A percentile compares a stretch with the other conserved stretches of the same genome.
These are phyloP conservation scores for Suillus weaverae DNA, from an alignment of 768 basidiomycete species.

Conservation along the genomic window DNA sequence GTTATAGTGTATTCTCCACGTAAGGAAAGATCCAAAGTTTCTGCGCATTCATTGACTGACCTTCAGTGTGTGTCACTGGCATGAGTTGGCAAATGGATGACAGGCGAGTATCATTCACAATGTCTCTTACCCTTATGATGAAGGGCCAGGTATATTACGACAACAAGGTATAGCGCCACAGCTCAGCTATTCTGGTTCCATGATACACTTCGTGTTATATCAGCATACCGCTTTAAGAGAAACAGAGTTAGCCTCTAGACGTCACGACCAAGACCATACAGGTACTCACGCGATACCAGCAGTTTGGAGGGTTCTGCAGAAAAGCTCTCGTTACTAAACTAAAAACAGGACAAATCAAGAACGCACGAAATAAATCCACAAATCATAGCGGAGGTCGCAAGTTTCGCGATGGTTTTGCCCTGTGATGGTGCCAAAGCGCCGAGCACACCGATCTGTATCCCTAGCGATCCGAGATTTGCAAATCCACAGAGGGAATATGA, in stretches of 20 bases:
- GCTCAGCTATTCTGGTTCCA: background rate
- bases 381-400: conserved; percentile 68
- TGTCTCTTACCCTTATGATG: background rate
- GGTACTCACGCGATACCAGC: conserved; percentile 55
- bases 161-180: background rate
- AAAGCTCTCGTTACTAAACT: background rate
- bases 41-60: background rate
- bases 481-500: conserved; percentile 91
- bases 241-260: conserved; percentile 21
- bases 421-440: conserved; percentile 68
- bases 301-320: conserved; percentile 49
- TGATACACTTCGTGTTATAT: conserved; percentile 35
- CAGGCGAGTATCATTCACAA: background rate
- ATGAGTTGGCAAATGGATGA: background rate
- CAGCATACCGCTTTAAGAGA: conserved; percentile 44
- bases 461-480: conserved; percentile 82
- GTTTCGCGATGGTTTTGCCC: conserved; percentile 65
- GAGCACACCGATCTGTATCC: conserved; percentile 83
- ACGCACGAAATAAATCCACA: conserved; percentile 62
- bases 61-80: background rate
- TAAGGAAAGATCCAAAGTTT: background rate
- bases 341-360: background rate
- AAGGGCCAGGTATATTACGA: background rate
- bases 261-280: background rate
- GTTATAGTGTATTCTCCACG: background rate